Percentiles rank a stretch among this genome's conserved stretches.
These are phyloP conservation scores for Phytopythium mirpurense DNA, from an alignment of 352 stramenopile genomes.

Conservation along the genomic window DNA sequence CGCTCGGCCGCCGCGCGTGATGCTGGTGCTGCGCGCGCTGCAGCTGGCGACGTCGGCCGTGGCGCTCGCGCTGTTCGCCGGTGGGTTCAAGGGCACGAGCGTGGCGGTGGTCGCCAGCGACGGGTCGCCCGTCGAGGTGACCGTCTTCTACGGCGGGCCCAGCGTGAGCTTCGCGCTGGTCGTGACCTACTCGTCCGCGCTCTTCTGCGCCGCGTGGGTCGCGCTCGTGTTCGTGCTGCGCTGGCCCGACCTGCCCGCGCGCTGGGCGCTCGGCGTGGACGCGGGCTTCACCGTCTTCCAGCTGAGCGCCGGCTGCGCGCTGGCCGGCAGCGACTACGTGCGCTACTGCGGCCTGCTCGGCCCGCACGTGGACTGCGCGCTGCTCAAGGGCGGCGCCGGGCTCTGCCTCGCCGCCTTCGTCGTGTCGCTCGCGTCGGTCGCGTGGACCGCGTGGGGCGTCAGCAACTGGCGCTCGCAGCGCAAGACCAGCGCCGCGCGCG, in stretches of 20 bases:
- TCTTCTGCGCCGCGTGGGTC: conserved; percentile 51
- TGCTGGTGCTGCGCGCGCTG: conserved; percentile 40
- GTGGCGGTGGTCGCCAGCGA: conserved; percentile 15
- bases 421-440: conserved; percentile 48
- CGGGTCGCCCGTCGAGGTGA: conserved; percentile 23
- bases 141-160: conserved; percentile 54
- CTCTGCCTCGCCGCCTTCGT: conserved; percentile 66
- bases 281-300: conserved; percentile 64
- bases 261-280: conserved; percentile 48
- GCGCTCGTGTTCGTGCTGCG: conserved; percentile 30
- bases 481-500: background rate
- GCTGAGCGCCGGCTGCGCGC: conserved; percentile 50
- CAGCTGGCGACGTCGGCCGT: conserved; percentile 39
- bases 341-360: conserved; percentile 45
- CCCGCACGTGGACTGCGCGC: conserved; percentile 38
- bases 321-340: conserved; percentile 65
- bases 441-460: conserved; percentile 42
- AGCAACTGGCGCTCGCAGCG: background rate
- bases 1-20: background rate
- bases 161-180: conserved; percentile 56
- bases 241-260: conserved; percentile 26
- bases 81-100: conserved; percentile 36
- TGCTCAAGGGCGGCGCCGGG: conserved; percentile 35
- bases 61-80: conserved; percentile 43
- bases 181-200: conserved; percentile 46